Percentiles rank a stretch among this genome's conserved stretches.
These are phyloP conservation scores for Talaromyces liani DNA, from an alignment of 495 filamentous ascomycete genomes.

Conservation along the genomic window DNA sequence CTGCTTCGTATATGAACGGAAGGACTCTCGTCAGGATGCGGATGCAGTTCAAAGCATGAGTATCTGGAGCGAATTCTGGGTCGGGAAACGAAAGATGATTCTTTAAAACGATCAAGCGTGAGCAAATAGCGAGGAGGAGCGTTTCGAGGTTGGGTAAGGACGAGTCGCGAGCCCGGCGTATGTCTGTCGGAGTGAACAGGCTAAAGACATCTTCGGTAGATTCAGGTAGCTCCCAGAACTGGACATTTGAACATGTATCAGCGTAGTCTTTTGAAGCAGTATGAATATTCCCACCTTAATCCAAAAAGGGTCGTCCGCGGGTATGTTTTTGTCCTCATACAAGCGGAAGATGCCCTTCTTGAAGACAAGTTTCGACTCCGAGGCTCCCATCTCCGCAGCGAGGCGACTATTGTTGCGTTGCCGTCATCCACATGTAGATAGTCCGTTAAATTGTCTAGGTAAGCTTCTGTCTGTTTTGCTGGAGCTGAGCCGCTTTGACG, in stretches of 20 bases:
- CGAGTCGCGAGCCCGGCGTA: slow-evolving; percentile 81
- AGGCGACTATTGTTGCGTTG: background rate
- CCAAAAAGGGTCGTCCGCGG: slow-evolving; percentile 89
- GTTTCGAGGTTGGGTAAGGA: slow-evolving; percentile 88
- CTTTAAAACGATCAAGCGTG: slow-evolving; percentile 71
- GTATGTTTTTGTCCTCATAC: slow-evolving; percentile 82
- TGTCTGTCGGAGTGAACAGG: slow-evolving; percentile 88
- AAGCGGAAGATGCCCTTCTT: slow-evolving; percentile 98
- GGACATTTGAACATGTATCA: background rate
- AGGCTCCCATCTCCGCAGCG: slow-evolving; percentile 71
- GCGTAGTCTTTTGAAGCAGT: too few species aligned
- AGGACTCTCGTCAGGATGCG: slow-evolving; percentile 85
- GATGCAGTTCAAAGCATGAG: slow-evolving; percentile 88
- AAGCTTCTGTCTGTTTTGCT: background rate
- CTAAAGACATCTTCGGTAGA: slow-evolving; percentile 95
- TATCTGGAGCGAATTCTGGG: slow-evolving; percentile 78
- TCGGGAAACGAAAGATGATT: slow-evolving; percentile 89
- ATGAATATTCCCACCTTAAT: slow-evolving; percentile 57
- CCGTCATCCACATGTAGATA: background rate
- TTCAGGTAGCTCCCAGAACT: slow-evolving; percentile 97
- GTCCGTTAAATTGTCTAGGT: background rate
- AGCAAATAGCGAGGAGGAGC: slow-evolving; percentile 72
- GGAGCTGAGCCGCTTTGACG: background rate
- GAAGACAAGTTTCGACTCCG: slow-evolving; percentile 98
- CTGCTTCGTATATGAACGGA: slow-evolving; percentile 88